Evolutionary conservation across 768 basidiomycete species (phyloP), one percentile per base, ranked within the genome.

Genomic region (Amanita exitialis): DNA sequence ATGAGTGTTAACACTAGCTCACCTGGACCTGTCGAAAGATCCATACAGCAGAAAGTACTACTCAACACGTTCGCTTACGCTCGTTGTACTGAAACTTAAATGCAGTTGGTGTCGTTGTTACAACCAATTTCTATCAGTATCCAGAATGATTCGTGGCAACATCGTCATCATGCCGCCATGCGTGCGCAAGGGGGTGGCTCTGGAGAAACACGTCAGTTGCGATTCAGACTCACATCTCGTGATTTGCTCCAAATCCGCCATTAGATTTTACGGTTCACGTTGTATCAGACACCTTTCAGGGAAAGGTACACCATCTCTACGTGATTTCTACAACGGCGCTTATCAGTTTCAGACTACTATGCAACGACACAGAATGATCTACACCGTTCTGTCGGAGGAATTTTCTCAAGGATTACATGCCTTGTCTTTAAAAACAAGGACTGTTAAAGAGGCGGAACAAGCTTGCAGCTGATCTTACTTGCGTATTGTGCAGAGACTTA

Each of bases 81-180:
- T 51, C 56, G 51, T 42, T 44, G 47, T 58, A 45, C 54, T 38
- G 52, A 51, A 27, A 47, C 54, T 23, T 38, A 52, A n/a, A 55
- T 55, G 54, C 62, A 91, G 90, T 69, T 92, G 57, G 78, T 71
- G 49, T 62, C 67, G 39, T 68, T 79, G 45, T 71, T 92, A 49
- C 69, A 72, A 58, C 89, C 90, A 16, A 65, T 74, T 49, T 71
- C 73, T 58, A 71, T 92, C 61, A 72, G 62, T 49, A 83, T 92
- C 61, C 74, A 74, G 32, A 92, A 92, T 66, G 85, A 92, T 60
- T 91, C 90, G 47, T 82, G 80, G 78, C 75, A 86, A 68, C 90
- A 92, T 66, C 78, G 85, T 60, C 85, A 91, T 69, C 90, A 92
- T 68, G 75, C 76, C 51, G 73, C 90, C 43, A 92, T 92, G 90